Evolutionary conservation across 2,329 filamentous ascomycete genomes (phyloP), one percentile per base, ranked within the genome.

Genomic region (Arthroderma sp.): DNA sequence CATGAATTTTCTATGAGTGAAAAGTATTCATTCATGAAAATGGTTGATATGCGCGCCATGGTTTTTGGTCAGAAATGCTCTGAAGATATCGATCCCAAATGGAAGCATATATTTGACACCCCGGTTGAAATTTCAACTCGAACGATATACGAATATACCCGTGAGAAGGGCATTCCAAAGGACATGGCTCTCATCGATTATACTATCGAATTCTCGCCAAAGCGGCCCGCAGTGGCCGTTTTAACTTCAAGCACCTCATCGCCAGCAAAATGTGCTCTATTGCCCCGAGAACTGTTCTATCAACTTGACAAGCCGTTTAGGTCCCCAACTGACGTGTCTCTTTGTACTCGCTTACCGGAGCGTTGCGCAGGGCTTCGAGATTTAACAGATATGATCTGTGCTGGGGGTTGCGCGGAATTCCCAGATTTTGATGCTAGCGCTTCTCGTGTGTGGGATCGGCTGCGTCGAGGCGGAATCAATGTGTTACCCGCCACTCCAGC

Each of bases 171-270:
- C 15, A 22, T 22, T 22, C 15, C 15, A 22, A 22, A 22, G 15
- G 15, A 22, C 1, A 3, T 22, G 15, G 15, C 15, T 1, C 15
- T 22, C 15, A 22, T 22, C 15, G 15, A 22, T 22, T 3, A 22
- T 2, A 3, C 15, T 2, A 22, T 22, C 15, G 2, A 22, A 22
- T 22, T 45, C 31, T 10, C n/a, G 6, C 29, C 43, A 5, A 34
- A 28, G n/a, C 38, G 36, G 10, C 43, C 60, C n/a, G 68, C 3
- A 65, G 68, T 3, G 68, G 69, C 29, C 11, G 22, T 42, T 6
- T 69, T 68, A 53, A 70, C 65, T 1, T 67, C 63, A n/a, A 67
- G 67, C 1, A 70, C 65, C 0, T 70, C 67, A 1, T 67, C 66
- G 0, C 62, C 61, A 1, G 67, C 67, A 0, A 70, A 70, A 49